Percentiles rank a stretch among this genome's conserved stretches.
Evolutionary conservation across 805 yeast genomes (phyloP).

Genomic region (Lipomyces yamadae): DNA sequence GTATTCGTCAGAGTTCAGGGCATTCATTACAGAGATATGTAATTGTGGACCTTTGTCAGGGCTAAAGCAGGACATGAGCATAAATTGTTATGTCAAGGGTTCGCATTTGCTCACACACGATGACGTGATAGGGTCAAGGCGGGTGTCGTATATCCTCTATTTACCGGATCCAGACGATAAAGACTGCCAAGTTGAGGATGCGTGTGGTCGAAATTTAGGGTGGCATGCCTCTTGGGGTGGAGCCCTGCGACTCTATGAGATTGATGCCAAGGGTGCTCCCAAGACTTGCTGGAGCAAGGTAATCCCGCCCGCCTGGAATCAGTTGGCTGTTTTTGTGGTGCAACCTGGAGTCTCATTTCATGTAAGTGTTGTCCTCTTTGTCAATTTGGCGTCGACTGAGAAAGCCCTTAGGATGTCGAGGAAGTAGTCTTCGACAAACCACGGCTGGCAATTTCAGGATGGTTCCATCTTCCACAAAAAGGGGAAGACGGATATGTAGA

Average conservation of each 20-base stretch:
- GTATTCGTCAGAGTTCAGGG: conserved; percentile 84
- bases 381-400: neutral
- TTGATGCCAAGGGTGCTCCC: conserved; percentile 88
- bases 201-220: conserved; percentile 22
- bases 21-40: conserved; percentile 74
- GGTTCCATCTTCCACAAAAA: conserved; percentile 96
- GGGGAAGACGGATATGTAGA: conserved; percentile 86
- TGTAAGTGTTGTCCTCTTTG: conserved; percentile 21
- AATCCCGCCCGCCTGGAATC: conserved; percentile 91
- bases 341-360: conserved; percentile 97
- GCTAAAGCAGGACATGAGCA: conserved; percentile 86
- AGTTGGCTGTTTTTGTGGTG: conserved; percentile 92
- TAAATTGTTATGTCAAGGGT: conserved; percentile 88
- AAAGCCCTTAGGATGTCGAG: conserved; percentile 71
- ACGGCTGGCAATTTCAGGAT: conserved; percentile 92
- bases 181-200: conserved; percentile 10
- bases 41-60: conserved; percentile 91
- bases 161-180: conserved; percentile 86
- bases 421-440: conserved; percentile 92
- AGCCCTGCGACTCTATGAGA: conserved; percentile 81
- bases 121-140: conserved; percentile 94
- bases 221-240: conserved; percentile 98
- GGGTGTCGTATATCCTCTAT: conserved; percentile 90
- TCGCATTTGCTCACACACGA: conserved; percentile 95
- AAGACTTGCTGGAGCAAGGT: conserved; percentile 70